Base-by-base conservation (phyloP, 495 filamentous ascomycete genomes). In the Hyphodiscus hymeniophilus region DNA sequence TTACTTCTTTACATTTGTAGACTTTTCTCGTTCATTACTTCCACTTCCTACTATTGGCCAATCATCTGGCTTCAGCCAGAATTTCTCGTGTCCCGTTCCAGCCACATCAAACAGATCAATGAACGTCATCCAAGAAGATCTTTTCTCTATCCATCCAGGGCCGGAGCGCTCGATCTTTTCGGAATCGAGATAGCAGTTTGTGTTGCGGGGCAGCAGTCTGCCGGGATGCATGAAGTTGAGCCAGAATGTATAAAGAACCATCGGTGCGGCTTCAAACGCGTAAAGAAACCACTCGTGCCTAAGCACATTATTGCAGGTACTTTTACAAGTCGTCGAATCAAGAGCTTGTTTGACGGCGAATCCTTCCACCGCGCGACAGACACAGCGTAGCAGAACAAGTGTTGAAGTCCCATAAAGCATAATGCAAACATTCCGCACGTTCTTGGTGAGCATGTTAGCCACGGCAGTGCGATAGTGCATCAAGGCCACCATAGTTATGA, bases 241-340 rank as follows among this genome's bases (percentile, higher is more conserved):
- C 63, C 84, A 50, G 3, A 73, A 61, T 26, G 63, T 70, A 46
- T 84, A 86, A 42, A 55, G 32, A 3, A 80, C 66, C 81, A 88
- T 87, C 42, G 80, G 59, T n/a, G 61, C 60, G 0, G 70, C 72
- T 57, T 87, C 84, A 52, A 85, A 86, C n/a, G 85, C 66, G 60
- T 75, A 87, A 54, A 86, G 82, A 60, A 74, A 84, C 75, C 76
- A 81, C 57, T 87, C 83, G 41, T 81, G 50, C 21, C 12, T 21
- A 13, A 8, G 17, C 5, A 49, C 22, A 1, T 22, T 3, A 1
- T 24, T 30, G 18, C 47, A 49, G 21, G 10, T 17, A 5, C 36
- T 7, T 15, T 26, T 41, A n/a, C n/a, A n/a, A 23, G 18, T 15
- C 12, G 10, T 24, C 3, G 24, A 7, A 23, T 22, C 20, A 22